A percentile compares a stretch with the other conserved stretches of the same genome.
These are phyloP conservation scores for Phaeosphaeriaceae sp. DNA, from an alignment of 2,329 filamentous ascomycete species.

Conservation along the genomic window DNA sequence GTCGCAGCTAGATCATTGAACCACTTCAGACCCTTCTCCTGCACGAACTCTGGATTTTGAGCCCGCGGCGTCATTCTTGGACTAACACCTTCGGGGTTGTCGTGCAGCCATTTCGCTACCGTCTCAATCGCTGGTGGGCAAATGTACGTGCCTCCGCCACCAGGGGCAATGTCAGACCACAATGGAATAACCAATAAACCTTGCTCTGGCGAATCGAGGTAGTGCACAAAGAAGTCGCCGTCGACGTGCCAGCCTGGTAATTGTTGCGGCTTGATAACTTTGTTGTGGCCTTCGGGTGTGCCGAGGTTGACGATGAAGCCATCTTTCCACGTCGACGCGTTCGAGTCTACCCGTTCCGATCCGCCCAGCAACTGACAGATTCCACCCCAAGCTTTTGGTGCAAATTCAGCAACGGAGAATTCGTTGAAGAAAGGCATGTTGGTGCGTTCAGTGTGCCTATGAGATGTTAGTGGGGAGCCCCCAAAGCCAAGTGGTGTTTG, in stretches of 20 bases:
- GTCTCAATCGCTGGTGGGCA: conserved; percentile 65
- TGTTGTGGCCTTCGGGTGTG: conserved; percentile 57
- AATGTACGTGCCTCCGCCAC: conserved; percentile 70
- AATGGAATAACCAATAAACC: conserved; percentile 72
- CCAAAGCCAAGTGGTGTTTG: neutral
- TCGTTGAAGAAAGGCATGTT: conserved; percentile 70
- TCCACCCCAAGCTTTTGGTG: conserved; percentile 70
- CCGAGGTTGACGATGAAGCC: conserved; percentile 75
- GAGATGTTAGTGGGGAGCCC: neutral
- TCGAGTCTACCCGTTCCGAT: conserved; percentile 48
- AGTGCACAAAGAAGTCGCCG: conserved; percentile 76
- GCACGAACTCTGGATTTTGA: conserved; percentile 54
- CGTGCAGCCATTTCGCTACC: conserved; percentile 64
- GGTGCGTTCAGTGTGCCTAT: conserved; percentile 59
- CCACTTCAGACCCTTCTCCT: conserved; percentile 54
- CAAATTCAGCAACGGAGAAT: conserved; percentile 63
- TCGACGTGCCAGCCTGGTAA: conserved; percentile 72
- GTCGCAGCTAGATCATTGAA: conserved; percentile 50
- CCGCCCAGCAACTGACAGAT: conserved; percentile 73
- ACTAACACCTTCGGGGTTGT: conserved; percentile 69
- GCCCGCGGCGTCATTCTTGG: conserved; percentile 68
- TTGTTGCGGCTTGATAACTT: conserved; percentile 59
- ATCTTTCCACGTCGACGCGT: conserved; percentile 66
- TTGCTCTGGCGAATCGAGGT: conserved; percentile 74
- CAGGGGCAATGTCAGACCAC: conserved; percentile 67